These are phyloP conservation scores for Pichia sp. DNA, from an alignment of 1,139 yeast species.

Conservation along the genomic window DNA sequence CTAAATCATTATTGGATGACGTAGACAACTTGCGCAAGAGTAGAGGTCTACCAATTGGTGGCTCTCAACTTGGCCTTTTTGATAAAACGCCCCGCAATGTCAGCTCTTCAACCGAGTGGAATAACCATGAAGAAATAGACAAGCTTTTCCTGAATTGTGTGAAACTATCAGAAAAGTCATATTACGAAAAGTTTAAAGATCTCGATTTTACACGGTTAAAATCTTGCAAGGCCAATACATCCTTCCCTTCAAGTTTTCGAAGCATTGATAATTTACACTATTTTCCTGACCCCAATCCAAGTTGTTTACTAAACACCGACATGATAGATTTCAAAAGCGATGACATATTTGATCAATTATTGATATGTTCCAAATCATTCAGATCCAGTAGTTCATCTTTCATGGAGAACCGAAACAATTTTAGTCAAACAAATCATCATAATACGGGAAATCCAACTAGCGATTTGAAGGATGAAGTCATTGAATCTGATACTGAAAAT, in stretches of 20 bases:
- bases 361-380: background rate
- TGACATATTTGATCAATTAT: background rate
- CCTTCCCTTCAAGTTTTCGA: constrained; percentile 24
- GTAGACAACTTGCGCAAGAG: constrained; percentile 50
- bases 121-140: constrained; percentile 36
- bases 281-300: constrained; percentile 7
- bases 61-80: constrained; percentile 25
- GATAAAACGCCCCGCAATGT: constrained; percentile 23
- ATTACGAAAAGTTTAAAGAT: constrained; percentile 7
- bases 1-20: constrained; percentile 60
- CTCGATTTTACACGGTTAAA: background rate
- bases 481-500: background rate
- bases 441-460: background rate
- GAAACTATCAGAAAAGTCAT: constrained; percentile 21
- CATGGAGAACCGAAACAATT: background rate
- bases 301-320: background rate
- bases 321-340: background rate
- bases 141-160: constrained; percentile 29
- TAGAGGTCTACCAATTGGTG: constrained; percentile 33
- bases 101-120: constrained; percentile 34
- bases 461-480: background rate
- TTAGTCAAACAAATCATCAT: background rate
- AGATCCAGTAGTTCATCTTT: background rate
- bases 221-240: background rate
- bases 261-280: constrained; percentile 19